phyloP scores from a whole-genome alignment of 1,284 basidiomycete species.

The Ganoderma lingzhi region DNA sequence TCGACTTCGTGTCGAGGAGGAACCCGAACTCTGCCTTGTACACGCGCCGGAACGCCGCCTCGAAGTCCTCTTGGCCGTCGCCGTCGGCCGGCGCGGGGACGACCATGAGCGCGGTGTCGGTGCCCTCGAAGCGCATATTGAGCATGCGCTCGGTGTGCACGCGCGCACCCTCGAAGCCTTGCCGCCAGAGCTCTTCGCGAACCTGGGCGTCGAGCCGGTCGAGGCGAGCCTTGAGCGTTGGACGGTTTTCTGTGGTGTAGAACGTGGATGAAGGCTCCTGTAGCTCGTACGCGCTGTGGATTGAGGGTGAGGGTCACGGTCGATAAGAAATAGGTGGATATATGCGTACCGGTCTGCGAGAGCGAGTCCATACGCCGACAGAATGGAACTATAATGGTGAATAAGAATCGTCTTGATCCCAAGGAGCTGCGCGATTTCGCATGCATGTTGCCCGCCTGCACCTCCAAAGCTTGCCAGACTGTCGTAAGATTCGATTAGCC shows the following conservation, averaged over 20 bases:
- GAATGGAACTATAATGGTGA: conserved; percentile 86
- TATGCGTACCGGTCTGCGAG: conserved; percentile 79
- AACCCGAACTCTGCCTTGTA: conserved; percentile 94
- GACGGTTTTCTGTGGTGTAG: conserved; percentile 65
- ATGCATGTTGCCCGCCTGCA: conserved; percentile 92
- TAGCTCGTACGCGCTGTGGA: conserved; percentile 75
- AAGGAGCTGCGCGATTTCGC: conserved; percentile 83
- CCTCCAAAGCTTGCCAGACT: conserved; percentile 91
- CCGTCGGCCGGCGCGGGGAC: conserved; percentile 62
- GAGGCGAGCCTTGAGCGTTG: conserved; percentile 66
- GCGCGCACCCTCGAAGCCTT: conserved; percentile 81
- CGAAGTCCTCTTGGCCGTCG: conserved; percentile 77
- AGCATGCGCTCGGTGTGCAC: conserved; percentile 84
- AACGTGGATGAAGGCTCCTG: conserved; percentile 89
- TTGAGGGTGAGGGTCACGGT: neutral
- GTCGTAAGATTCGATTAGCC: neutral
- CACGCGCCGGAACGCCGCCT: conserved; percentile 77
- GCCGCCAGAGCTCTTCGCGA: conserved; percentile 67
- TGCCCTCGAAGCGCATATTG: conserved; percentile 93
- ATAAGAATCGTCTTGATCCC: conserved; percentile 88
- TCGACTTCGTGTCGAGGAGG: conserved; percentile 78
- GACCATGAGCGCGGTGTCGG: conserved; percentile 93
- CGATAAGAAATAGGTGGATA: neutral
- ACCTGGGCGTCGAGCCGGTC: conserved; percentile 76
- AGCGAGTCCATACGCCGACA: conserved; percentile 91